These are phyloP conservation scores for Asterochloris erici DNA, from an alignment of 139 green algal species.

Conservation along the genomic window DNA sequence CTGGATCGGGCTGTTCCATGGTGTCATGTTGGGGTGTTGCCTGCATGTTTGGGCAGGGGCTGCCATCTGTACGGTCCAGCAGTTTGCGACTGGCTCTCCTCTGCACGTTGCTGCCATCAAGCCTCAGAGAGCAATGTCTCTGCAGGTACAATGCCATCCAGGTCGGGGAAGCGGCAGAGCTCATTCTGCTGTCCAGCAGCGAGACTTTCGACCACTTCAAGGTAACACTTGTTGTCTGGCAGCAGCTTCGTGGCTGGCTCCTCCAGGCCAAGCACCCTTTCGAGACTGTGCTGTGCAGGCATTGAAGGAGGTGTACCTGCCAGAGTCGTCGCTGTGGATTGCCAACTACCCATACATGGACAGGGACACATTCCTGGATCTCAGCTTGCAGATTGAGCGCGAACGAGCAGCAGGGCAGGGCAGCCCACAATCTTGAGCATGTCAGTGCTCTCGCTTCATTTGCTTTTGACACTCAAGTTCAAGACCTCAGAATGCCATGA, in stretches of 20 bases:
- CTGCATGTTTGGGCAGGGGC: neutral
- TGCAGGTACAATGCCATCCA: slow-evolving; percentile 47
- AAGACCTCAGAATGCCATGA: too few species aligned
- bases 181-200: slow-evolving; percentile 64
- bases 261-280: neutral
- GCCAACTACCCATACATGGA: slow-evolving; percentile 77
- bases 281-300: slow-evolving; percentile 37
- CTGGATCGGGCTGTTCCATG: neutral
- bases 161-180: slow-evolving; percentile 58
- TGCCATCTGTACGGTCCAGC: neutral
- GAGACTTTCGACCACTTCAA: slow-evolving; percentile 64
- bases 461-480: neutral
- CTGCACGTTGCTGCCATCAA: neutral
- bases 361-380: slow-evolving; percentile 59
- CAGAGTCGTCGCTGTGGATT: slow-evolving; percentile 70
- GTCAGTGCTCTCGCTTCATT: neutral
- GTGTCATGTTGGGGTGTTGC: neutral
- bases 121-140: neutral
- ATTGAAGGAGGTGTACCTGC: slow-evolving; percentile 82
- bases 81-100: neutral
- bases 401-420: slow-evolving; percentile 28
- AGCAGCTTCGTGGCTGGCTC: neutral
- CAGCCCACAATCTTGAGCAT: neutral
- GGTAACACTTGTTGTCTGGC: slow-evolving; percentile 24
- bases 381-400: slow-evolving; percentile 60